Percentiles rank a stretch among this genome's conserved stretches.
Conservation (phyloP, 768 basidiomycete genomes). For the Lactarius sanguifluus region DNA sequence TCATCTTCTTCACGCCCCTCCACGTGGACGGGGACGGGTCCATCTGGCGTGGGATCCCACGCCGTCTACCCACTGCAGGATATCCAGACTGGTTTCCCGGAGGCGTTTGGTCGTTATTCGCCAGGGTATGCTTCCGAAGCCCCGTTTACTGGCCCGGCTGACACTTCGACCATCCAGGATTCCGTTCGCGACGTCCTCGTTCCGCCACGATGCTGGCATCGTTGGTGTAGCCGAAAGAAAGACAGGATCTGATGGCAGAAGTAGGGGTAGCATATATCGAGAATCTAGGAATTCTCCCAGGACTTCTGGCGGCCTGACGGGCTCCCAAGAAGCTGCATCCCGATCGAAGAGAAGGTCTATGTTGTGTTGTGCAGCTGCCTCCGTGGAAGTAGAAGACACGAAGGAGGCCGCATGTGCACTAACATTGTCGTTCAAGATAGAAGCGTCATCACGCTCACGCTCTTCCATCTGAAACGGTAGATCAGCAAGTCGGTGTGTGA, state of each 20-base stretch:
- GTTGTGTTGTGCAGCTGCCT: constrained; percentile 45
- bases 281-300: constrained; percentile 92
- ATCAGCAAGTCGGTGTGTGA: not conserved
- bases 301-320: constrained; percentile 72
- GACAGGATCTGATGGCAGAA: constrained; percentile 78
- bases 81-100: constrained; percentile 57
- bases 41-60: constrained; percentile 59
- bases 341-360: constrained; percentile 85
- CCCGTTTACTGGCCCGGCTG: constrained; percentile 44
- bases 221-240: constrained; percentile 70
- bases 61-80: constrained; percentile 72
- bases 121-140: constrained; percentile 51
- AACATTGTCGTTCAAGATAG: constrained; percentile 34
- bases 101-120: constrained; percentile 56
- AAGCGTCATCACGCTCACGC: constrained; percentile 60
- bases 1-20: constrained; percentile 42
- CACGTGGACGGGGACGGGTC: constrained; percentile 46
- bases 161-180: constrained; percentile 35
- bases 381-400: constrained; percentile 32
- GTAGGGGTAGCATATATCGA: constrained; percentile 86
- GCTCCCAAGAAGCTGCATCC: constrained; percentile 73
- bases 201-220: constrained; percentile 41
- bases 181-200: constrained; percentile 34
- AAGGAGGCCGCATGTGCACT: constrained; percentile 35
- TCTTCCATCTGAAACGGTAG: constrained; percentile 56